A percentile compares a stretch with the other conserved stretches of the same genome.
phyloP scores from a whole-genome alignment of 768 basidiomycete species.

The Lactarius quietus region DNA sequence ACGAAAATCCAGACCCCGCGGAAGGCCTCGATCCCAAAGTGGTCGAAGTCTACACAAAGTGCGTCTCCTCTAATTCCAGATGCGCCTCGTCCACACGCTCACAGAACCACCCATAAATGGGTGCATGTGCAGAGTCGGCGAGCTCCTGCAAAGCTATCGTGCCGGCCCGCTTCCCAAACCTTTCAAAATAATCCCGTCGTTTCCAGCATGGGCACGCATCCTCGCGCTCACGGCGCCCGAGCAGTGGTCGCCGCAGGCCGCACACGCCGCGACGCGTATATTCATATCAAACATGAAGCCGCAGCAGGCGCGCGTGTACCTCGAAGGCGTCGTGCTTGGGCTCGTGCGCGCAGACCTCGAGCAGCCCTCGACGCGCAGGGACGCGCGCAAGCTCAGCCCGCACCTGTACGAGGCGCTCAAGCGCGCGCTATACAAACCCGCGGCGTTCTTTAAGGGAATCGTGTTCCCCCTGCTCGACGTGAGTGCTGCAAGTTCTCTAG shows the following conservation, averaged over 20 bases:
- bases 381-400: constrained; percentile 82
- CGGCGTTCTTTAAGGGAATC: constrained; percentile 97
- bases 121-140: constrained; percentile 75
- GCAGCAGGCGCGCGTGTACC: constrained; percentile 85
- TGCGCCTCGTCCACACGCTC: too few species aligned
- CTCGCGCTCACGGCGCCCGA: constrained; percentile 90
- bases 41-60: constrained; percentile 93
- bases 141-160: constrained; percentile 82
- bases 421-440: constrained; percentile 91
- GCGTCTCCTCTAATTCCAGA: constrained; percentile 29
- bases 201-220: constrained; percentile 94
- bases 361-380: constrained; percentile 32
- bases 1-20: constrained; percentile 61
- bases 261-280: constrained; percentile 88
- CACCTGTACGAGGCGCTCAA: constrained; percentile 95
- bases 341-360: constrained; percentile 87
- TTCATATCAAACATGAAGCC: constrained; percentile 98
- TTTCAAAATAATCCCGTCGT: constrained; percentile 96
- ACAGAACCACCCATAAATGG: neutral
- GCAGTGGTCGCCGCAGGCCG: constrained; percentile 94
- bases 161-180: constrained; percentile 94
- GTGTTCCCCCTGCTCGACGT: constrained; percentile 95
- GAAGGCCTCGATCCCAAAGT: constrained; percentile 89
- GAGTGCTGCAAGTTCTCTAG: constrained; percentile 31
- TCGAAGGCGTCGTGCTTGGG: constrained; percentile 88